Conservation (phyloP, 441 rosid genomes). For the Aleurites moluccanus region DNA sequence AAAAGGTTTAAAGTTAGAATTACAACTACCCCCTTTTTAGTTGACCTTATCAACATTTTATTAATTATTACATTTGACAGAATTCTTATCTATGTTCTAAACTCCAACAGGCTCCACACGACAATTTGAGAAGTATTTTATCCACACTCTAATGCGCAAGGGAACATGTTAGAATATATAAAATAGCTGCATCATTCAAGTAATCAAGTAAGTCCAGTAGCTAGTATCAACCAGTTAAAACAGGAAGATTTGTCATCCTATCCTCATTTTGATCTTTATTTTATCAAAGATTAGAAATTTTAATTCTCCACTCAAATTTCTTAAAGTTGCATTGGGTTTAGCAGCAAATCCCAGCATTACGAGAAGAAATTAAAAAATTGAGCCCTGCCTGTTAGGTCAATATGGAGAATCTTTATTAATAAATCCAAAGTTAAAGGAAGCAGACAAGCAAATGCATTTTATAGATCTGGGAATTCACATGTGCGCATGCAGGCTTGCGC, state of each 20-base stretch:
- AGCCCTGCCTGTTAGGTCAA: conserved; percentile 12
- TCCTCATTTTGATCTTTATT: background rate
- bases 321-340: background rate
- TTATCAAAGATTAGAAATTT: background rate
- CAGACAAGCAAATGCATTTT: conserved; percentile 43
- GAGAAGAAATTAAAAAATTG: background rate
- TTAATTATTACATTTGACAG: too few relatives aligned
- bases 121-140: too few relatives aligned
- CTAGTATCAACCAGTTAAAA: background rate
- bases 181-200: background rate
- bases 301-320: background rate
- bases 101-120: too few relatives aligned
- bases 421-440: conserved; percentile 34
- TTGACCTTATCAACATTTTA: too few relatives aligned
- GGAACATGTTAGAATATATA: background rate
- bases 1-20: too few relatives aligned
- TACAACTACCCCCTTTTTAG: too few relatives aligned
- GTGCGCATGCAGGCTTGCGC: conserved; percentile 44
- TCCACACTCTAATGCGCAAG: too few relatives aligned
- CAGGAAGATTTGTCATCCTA: background rate
- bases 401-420: conserved; percentile 19
- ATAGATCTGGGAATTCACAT: conserved; percentile 46
- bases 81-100: too few relatives aligned
- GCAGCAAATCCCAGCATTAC: background rate
- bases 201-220: background rate